Evolutionary conservation across 306 rosid genomes (phyloP), one percentile per base, ranked within the genome.

Genomic region (Canavalia gladiata): DNA sequence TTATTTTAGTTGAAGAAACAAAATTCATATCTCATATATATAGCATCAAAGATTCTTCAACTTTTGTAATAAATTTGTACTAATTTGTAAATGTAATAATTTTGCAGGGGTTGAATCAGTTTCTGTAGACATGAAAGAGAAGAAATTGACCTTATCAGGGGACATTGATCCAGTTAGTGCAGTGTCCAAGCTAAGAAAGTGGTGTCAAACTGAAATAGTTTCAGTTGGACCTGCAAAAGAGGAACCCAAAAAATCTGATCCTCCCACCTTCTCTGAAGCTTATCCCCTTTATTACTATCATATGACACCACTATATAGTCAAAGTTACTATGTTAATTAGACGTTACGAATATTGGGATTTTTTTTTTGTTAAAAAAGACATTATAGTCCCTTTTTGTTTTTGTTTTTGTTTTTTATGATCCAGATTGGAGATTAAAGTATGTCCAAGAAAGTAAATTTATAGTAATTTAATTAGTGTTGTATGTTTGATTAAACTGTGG

Each of bases 81-180:
- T 7, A 18, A 18, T 5, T 9, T 50, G 13, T 42, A 0, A 3
- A 18, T 42, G 41, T 37, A 37, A 37, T 37, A 37, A 25, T 46
- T 37, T 30, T 34, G 78, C 83, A 92, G 97, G 97, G 52, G 79
- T 93, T 10, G 86, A 81, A 6, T 93, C 96, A 49, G 83, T 93
- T 13, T 69, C 88, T 2, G 45, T 89, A 84, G 92, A 91, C 43
- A 63, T 77, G 77, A 83, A 87, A 67, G 87, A 81, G 47, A 72
- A 77, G 88, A 89, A 91, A 66, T 31, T 93, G 86, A 88, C 88
- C 0, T 82, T 90, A 72, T 83, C 59, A 0, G 96, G 97, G 31
- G 84, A 86, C 4, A 52, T 91, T 49, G 96, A 93, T 85, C 88
- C 97, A 1, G 89, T 93, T 8, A 0, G 12, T 13, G 78, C 86